These are phyloP conservation scores for Diatrype stigma DNA, from an alignment of 2,329 filamentous ascomycete genomes.

Conservation along the genomic window DNA sequence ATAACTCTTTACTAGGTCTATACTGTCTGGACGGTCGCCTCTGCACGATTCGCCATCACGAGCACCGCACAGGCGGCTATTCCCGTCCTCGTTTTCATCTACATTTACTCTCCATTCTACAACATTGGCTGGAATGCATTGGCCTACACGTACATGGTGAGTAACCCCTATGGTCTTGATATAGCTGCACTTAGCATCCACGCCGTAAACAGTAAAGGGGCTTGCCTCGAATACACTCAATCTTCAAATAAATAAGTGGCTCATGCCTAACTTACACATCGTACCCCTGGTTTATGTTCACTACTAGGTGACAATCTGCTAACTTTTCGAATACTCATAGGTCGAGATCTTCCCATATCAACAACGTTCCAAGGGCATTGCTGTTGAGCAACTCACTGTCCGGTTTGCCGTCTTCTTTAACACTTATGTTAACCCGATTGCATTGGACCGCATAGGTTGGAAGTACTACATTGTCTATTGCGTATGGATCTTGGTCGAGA, in stretches of 20 bases:
- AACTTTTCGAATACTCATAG: not conserved
- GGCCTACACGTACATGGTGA: constrained; percentile 31
- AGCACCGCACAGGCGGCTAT: constrained; percentile 29
- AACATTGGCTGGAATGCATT: constrained; percentile 33
- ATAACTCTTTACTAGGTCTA: constrained; percentile 21
- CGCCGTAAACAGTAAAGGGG: too few species aligned
- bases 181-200: too few species aligned
- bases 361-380: constrained; percentile 34
- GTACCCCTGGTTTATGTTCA: not conserved
- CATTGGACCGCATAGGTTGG: constrained; percentile 36
- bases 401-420: constrained; percentile 40
- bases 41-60: constrained; percentile 32
- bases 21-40: constrained; percentile 35
- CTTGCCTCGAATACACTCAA: too few species aligned
- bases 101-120: constrained; percentile 36
- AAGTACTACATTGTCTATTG: constrained; percentile 34
- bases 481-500: constrained; percentile 31
- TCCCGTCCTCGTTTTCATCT: constrained; percentile 38
- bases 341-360: constrained; percentile 35
- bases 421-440: constrained; percentile 43
- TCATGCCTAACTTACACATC: not conserved
- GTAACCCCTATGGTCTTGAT: not conserved
- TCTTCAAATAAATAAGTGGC: too few species aligned
- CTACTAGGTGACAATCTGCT: not conserved
- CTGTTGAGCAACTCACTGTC: constrained; percentile 34